Evolutionary conservation across 2,329 filamentous ascomycete species (phyloP), one percentile per base, ranked within the genome.

Genomic region (Apiospora arundinis): DNA sequence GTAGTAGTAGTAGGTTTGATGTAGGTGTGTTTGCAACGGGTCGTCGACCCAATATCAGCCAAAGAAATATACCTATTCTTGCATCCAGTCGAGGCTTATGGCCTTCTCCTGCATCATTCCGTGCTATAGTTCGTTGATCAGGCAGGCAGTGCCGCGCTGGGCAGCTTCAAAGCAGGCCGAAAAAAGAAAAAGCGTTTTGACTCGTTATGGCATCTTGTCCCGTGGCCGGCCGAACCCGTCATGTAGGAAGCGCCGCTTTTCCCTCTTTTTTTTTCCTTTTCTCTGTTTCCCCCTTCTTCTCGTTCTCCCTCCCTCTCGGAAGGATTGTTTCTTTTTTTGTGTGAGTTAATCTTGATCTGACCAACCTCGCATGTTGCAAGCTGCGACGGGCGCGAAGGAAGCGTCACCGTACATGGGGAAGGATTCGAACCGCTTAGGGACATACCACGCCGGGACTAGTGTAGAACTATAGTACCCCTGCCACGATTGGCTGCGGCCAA

Each of bases 41-140:
- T n/a, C n/a, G 48, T 37, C 52, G 28, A 45, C 25, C 52, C 52
- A 60, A 60, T 60, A 18, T 60, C 28, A 60, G 18, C 28, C 52
- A 37, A 37, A 37, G 16, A 60, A 37, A 60, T 32, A 32, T 37
- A 28, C 16, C 52, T 28, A 37, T 18, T 52, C 42, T 37, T 60
- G 21, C 28, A 16, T 60, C 32, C 32, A 25, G 48, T 49, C 48
- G 52, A 60, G 52, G 42, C 42, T 16, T 45, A 45, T 45, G 42
- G 25, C 28, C 32, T n/a, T 63, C 56, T 63, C 32, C 56, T 63
- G 56, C 56, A 63, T 23, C 56, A 40, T 40, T 23, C 18, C 9
- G 56, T 37, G 11, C 56, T 63, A 63, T 63, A 63, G 56, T 63
- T 40, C 56, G 21, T 40, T 11, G 56, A 63, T 63, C 56, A 63